Conservation (phyloP, 306 rosid species). For the Malus asiatica region DNA sequence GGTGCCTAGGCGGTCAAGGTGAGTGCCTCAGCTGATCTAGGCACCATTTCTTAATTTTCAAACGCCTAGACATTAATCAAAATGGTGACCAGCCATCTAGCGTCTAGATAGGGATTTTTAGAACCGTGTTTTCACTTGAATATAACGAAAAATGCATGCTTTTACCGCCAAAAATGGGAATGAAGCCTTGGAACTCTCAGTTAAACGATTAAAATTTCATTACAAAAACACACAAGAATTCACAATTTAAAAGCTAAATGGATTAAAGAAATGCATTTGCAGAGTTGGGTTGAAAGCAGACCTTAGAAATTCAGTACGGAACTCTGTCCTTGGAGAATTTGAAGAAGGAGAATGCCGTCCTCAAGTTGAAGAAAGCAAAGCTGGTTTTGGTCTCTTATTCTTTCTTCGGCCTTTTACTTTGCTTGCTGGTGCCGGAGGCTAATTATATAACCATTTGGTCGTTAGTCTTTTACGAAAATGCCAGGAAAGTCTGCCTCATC, state of each 20-base stretch:
- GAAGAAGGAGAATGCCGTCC: constrained; percentile 1
- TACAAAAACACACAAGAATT: neutral
- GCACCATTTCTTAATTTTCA: too few species aligned
- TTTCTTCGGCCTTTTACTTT: neutral
- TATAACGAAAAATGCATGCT: neutral
- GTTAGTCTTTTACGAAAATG: neutral
- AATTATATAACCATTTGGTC: neutral
- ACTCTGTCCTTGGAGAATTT: neutral
- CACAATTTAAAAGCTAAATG: neutral
- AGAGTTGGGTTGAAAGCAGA: constrained; percentile 2
- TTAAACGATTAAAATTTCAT: neutral
- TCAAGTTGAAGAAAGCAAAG: neutral
- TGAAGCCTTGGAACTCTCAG: neutral
- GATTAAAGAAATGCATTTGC: neutral
- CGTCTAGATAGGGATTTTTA: too few species aligned
- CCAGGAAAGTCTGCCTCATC: constrained; percentile 7
- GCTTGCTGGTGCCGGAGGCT: neutral
- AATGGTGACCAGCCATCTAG: too few species aligned
- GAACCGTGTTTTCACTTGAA: neutral
- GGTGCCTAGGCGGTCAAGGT: too few species aligned
- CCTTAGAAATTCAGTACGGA: constrained; percentile 28
- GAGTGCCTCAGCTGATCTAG: too few species aligned
- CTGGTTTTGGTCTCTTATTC: neutral
- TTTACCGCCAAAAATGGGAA: neutral
- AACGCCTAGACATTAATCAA: too few species aligned